A percentile compares a stretch with the other conserved stretches of the same genome.
These are phyloP conservation scores for Fraxinus quadrangulata DNA, from an alignment of 257 asterid genomes.

Conservation along the genomic window DNA sequence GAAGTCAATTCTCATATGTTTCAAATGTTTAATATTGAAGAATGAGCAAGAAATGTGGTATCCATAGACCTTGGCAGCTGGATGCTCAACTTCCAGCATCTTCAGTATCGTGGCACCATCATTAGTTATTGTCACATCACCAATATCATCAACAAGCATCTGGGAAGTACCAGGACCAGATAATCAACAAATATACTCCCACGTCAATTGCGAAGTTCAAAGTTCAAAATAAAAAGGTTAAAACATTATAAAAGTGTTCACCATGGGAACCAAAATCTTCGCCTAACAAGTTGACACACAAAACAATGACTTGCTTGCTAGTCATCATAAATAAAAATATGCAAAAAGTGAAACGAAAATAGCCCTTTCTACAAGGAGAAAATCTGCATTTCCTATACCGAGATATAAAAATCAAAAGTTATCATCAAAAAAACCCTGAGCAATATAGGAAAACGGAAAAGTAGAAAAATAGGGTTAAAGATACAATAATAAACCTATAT, in stretches of 20 bases:
- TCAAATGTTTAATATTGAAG: not conserved
- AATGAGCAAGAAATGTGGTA: not conserved
- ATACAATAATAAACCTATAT: too few relatives aligned
- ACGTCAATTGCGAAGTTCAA: slow-evolving; percentile 4
- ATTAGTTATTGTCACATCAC: slow-evolving; percentile 94
- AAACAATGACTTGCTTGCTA: not conserved
- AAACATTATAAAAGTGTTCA: not conserved
- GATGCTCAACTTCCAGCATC: slow-evolving; percentile 99
- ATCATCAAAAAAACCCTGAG: not conserved
- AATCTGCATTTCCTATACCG: not conserved
- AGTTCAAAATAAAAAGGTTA: slow-evolving; percentile 5
- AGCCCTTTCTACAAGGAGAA: not conserved
- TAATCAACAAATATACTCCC: slow-evolving; percentile 11
- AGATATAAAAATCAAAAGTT: not conserved
- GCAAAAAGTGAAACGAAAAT: not conserved
- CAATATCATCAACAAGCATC: slow-evolving; percentile 99
- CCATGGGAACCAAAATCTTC: not conserved
- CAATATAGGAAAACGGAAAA: too few relatives aligned
- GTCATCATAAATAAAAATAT: not conserved
- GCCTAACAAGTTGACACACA: slow-evolving; percentile 8
- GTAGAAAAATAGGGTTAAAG: too few relatives aligned
- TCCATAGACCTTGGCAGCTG: slow-evolving; percentile 86
- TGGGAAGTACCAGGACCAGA: slow-evolving; percentile 28
- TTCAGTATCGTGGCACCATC: slow-evolving; percentile 96
- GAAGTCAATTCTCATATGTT: not conserved